phyloP scores from a whole-genome alignment of 345 rosid genomes.

The Gossypium mustelinum region DNA sequence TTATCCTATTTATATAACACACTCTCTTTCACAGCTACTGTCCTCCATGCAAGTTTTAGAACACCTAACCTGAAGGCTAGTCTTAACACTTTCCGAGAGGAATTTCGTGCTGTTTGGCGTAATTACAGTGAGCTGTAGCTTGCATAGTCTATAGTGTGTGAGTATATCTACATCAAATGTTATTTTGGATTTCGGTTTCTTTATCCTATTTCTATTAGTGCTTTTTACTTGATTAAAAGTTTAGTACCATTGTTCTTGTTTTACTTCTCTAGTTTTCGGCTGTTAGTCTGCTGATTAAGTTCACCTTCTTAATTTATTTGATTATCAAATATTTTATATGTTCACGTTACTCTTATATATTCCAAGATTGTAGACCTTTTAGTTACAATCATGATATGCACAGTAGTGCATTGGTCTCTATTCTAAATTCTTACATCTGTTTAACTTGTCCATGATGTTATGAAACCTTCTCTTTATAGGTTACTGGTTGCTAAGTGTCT shows the following conservation, averaged over 20 bases:
- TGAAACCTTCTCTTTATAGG: neutral
- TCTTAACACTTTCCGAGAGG: slow-evolving; percentile 90
- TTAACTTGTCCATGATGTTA: neutral
- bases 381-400: neutral
- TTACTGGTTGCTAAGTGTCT: neutral
- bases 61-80: slow-evolving; percentile 97
- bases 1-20: slow-evolving; percentile 13
- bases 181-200: neutral
- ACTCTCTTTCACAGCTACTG: slow-evolving; percentile 45
- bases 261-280: neutral
- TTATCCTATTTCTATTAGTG: neutral
- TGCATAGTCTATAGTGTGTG: slow-evolving; percentile 19
- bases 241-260: neutral
- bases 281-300: neutral
- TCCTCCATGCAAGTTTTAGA: slow-evolving; percentile 89
- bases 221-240: neutral
- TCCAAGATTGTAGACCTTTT: neutral
- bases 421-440: neutral
- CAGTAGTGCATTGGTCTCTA: neutral
- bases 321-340: neutral
- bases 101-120: slow-evolving; percentile 95
- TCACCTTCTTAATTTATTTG: neutral
- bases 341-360: neutral
- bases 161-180: slow-evolving; percentile 14
- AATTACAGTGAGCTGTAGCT: slow-evolving; percentile 89